Conservation (phyloP, 306 rosid species). For the Malus orientalis region DNA sequence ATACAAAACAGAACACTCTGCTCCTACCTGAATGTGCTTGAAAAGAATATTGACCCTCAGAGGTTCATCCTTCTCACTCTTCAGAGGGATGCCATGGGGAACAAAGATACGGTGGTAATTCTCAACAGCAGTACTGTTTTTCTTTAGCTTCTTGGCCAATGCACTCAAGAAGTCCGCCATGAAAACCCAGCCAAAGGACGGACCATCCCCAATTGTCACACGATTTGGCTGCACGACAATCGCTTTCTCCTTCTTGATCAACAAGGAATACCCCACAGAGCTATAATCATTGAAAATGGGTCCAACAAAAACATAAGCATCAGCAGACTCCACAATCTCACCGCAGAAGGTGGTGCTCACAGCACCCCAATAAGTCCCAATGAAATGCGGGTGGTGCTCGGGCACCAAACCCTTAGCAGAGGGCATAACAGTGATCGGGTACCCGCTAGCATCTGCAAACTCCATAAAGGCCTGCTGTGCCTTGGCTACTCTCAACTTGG, state of each 20-base stretch:
- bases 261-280: slow-evolving; percentile 83
- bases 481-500: slow-evolving; percentile 63
- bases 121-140: slow-evolving; percentile 53
- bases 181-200: slow-evolving; percentile 81
- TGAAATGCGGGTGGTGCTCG: slow-evolving; percentile 59
- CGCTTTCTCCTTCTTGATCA: slow-evolving; percentile 66
- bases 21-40: slow-evolving; percentile 58
- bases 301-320: slow-evolving; percentile 81
- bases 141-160: slow-evolving; percentile 59
- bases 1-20: background rate
- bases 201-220: slow-evolving; percentile 75
- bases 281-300: slow-evolving; percentile 85
- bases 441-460: slow-evolving; percentile 69
- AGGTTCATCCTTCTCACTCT: slow-evolving; percentile 44
- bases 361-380: slow-evolving; percentile 90
- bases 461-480: slow-evolving; percentile 62
- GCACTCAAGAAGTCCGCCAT: slow-evolving; percentile 71
- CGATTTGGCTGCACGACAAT: slow-evolving; percentile 61
- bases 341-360: slow-evolving; percentile 67
- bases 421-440: slow-evolving; percentile 77
- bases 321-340: slow-evolving; percentile 85
- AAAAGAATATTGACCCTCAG: slow-evolving; percentile 75
- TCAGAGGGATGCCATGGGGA: slow-evolving; percentile 57
- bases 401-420: slow-evolving; percentile 77
- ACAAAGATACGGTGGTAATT: slow-evolving; percentile 65